Evolutionary conservation across 768 basidiomycete genomes (phyloP), one percentile per base, ranked within the genome.

Genomic region (Boletus reticulatus): DNA sequence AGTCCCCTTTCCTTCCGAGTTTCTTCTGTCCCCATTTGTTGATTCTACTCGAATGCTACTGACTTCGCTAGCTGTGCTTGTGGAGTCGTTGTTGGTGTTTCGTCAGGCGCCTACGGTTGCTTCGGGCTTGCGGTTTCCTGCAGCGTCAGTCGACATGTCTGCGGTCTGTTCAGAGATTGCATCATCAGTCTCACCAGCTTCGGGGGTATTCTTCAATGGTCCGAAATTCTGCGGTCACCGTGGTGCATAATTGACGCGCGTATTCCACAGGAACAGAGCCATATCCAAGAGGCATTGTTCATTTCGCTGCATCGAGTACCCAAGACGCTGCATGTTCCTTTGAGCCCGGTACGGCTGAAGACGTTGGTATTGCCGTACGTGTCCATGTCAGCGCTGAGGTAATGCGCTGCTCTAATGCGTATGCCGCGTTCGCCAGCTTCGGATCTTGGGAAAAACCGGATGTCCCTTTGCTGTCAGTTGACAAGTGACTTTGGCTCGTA

Each of bases 331-430:
- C 72, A 7, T 88, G 84, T 64, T 77, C 78, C 16, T 82, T 86
- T 11, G 80, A 84, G 62, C 84, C 84, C 9, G 81, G 79, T 2
- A 81, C 76, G 1, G 72, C 79, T 2, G 73, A 75, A n/a, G 84
- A 88, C 55, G 69, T 86, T 32, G 75, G 73, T 1, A 68, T 62
- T 7, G 80, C 80, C 29, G 85, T 86, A 47, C 45, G 68, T 58
- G 42, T 43, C 34, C 19, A 27, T 19, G 19, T 46, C 7, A 27
- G 27, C 10, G 10, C 43, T 6, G 41, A 50, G 29, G n/a, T 19
- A 34, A 7, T 22, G 11, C 16, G 42, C 38, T 9, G 10, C 6
- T 41, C 49, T 60, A 3, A 56, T 42, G 3, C 20, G 11, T 20
- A 16, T 19, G n/a, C 34, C 37, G 12, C 17, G 17, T 50, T 42